These are phyloP conservation scores for Blastomyces percursus DNA, from an alignment of 2,329 filamentous ascomycete genomes.

Conservation along the genomic window DNA sequence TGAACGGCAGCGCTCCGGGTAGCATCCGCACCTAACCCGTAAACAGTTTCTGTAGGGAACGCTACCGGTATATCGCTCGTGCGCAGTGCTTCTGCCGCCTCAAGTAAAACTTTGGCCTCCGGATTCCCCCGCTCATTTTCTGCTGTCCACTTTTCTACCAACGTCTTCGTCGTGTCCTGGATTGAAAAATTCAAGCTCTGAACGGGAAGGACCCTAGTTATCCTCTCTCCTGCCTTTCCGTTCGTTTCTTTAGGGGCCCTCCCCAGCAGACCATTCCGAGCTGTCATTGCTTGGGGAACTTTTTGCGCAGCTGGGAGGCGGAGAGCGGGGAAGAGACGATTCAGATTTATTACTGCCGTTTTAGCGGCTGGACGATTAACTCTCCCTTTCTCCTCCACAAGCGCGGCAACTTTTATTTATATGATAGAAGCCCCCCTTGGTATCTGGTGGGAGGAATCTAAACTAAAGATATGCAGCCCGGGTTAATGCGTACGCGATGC, in stretches of 20 bases:
- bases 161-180: conserved; percentile 21
- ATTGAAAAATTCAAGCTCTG: conserved; percentile 26
- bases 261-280: conserved; percentile 1
- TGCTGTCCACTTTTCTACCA: conserved; percentile 31
- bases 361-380: neutral
- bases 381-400: neutral
- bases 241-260: neutral
- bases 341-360: neutral
- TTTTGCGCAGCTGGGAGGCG: neutral
- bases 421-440: too few species aligned
- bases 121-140: conserved; percentile 28
- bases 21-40: conserved; percentile 91
- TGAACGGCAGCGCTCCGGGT: conserved; percentile 71
- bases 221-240: neutral
- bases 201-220: conserved; percentile 30
- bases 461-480: neutral
- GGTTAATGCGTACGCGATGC: too few species aligned
- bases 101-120: conserved; percentile 45
- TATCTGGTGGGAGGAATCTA: neutral
- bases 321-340: conserved; percentile 4
- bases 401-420: neutral
- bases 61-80: conserved; percentile 66
- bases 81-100: conserved; percentile 57
- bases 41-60: conserved; percentile 96
- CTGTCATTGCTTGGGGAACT: neutral